These are phyloP conservation scores for Blastobotrys malaysiensis DNA, from an alignment of 1,139 yeast genomes.

Conservation along the genomic window DNA sequence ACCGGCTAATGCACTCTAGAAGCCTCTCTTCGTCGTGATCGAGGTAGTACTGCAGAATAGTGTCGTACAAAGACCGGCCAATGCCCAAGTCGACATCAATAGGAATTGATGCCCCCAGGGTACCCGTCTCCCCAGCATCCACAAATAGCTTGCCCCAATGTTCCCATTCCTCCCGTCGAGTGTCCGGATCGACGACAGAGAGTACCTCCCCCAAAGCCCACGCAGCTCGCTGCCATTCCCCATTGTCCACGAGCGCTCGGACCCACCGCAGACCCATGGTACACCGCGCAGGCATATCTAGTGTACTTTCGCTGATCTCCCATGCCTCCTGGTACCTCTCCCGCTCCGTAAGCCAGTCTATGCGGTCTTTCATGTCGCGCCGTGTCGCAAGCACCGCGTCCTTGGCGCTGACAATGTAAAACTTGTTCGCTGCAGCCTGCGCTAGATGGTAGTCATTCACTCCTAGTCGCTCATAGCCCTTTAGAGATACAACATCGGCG, in stretches of 20 bases:
- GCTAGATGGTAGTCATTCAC: slow-evolving; percentile 69
- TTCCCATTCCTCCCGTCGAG: slow-evolving; percentile 51
- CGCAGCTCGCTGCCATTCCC: slow-evolving; percentile 56
- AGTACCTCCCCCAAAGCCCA: slow-evolving; percentile 44
- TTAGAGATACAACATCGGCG: slow-evolving; percentile 73
- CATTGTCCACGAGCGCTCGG: slow-evolving; percentile 43
- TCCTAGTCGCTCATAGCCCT: slow-evolving; percentile 55
- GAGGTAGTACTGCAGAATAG: slow-evolving; percentile 49
- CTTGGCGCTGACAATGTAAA: slow-evolving; percentile 69
- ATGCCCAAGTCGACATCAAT: slow-evolving; percentile 37
- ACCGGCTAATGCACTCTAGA: slow-evolving; percentile 39
- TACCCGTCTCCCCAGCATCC: slow-evolving; percentile 43
- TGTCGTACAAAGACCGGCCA: slow-evolving; percentile 43
- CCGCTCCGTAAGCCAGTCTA: slow-evolving; percentile 63
- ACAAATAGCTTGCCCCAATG: slow-evolving; percentile 55
- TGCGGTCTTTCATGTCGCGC: slow-evolving; percentile 58
- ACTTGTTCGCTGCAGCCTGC: slow-evolving; percentile 35
- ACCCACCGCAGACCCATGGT: slow-evolving; percentile 61
- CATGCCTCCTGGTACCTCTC: slow-evolving; percentile 63
- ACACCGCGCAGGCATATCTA: slow-evolving; percentile 47
- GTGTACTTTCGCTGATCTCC: slow-evolving; percentile 59
- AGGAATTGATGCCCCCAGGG: slow-evolving; percentile 54
- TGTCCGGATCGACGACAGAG: slow-evolving; percentile 21
- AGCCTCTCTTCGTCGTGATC: slow-evolving; percentile 37
- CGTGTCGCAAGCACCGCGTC: slow-evolving; percentile 79